Percentiles rank a stretch among this genome's conserved stretches.
Evolutionary conservation across 169 alveolate species (phyloP).

Genomic region (Fabrea salina): DNA sequence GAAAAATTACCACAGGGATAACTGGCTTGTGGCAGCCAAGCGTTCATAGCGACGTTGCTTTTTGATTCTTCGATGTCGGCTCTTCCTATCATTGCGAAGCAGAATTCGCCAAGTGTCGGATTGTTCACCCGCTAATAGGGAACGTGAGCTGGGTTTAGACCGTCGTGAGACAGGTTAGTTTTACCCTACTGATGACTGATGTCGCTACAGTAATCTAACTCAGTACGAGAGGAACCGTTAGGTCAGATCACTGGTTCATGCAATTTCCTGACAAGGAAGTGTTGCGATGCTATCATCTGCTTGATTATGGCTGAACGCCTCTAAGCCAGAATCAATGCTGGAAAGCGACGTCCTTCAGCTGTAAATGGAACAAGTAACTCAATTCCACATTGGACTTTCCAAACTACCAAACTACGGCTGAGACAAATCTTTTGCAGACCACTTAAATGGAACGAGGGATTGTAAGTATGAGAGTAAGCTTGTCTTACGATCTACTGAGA

Average conservation of each 20-base stretch:
- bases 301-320: conserved; percentile 88
- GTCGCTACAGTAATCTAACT: conserved; percentile 77
- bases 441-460: conserved; percentile 74
- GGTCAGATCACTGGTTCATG: conserved; percentile 78
- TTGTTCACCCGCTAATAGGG: conserved; percentile 74
- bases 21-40: conserved; percentile 93
- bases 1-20: conserved; percentile 87
- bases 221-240: conserved; percentile 89
- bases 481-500: too few relatives aligned
- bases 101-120: conserved; percentile 74
- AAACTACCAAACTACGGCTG: conserved; percentile 67
- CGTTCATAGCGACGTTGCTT: conserved; percentile 92
- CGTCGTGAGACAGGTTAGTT: conserved; percentile 93
- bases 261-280: conserved; percentile 81
- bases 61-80: conserved; percentile 82
- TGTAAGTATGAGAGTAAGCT: too few relatives aligned
- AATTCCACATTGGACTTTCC: conserved; percentile 45
- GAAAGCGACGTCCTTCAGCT: conserved; percentile 65
- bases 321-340: conserved; percentile 89
- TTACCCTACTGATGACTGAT: conserved; percentile 85
- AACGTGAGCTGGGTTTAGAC: conserved; percentile 83
- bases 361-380: conserved; percentile 41
- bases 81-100: conserved; percentile 76
- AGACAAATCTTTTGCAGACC: conserved; percentile 78
- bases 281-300: conserved; percentile 88